Evolutionary conservation across 768 basidiomycete genomes (phyloP), one percentile per base, ranked within the genome.

Genomic region (Dendrothele bispora): DNA sequence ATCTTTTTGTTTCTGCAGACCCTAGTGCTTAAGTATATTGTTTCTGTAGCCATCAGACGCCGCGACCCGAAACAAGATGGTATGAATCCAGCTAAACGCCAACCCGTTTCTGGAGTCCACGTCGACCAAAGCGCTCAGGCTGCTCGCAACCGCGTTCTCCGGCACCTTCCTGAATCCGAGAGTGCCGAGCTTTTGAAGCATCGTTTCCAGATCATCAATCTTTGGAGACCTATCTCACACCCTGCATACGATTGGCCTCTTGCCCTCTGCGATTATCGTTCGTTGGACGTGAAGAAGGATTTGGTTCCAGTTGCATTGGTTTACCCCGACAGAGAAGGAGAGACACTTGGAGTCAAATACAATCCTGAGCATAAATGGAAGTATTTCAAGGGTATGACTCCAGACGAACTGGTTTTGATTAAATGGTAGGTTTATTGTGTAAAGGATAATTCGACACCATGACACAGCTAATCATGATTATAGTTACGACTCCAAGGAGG

Each of bases 401-500:
- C 52, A 7, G 60, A 63, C 5, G 68, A 68, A 45, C 35, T 58
- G 15, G 59, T 64, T 5, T 47, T 68, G 11, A 61, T 68, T 30
- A 68, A 68, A 41, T 66, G 67, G 63, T 65, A 28, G 27, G 61
- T 32, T n/a, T 8, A 36, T 21, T 39, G 22, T 38, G 24, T 29
- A 29, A 7, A 29, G 3, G 8, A 39, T 39, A 10, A 32, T 32
- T 4, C 14, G 27, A 28, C 18, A 12, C 15, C 5, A n/a, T 7
- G 3, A 46, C 4, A 39, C 48, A 52, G 41, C 39, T n/a, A 27
- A 41, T 20, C 18, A 1, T n/a, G 11, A n/a, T n/a, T 18, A 4
- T 21, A 74, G 73, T 48, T 74, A 63, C 46, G 73, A 75, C 52
- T 72, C 73, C 1, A 39, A 62, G 7, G 57, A 72, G 52, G 69